Evolutionary conservation across 2,329 filamentous ascomycete genomes (phyloP).

Genomic region (Phialophora chinensis): DNA sequence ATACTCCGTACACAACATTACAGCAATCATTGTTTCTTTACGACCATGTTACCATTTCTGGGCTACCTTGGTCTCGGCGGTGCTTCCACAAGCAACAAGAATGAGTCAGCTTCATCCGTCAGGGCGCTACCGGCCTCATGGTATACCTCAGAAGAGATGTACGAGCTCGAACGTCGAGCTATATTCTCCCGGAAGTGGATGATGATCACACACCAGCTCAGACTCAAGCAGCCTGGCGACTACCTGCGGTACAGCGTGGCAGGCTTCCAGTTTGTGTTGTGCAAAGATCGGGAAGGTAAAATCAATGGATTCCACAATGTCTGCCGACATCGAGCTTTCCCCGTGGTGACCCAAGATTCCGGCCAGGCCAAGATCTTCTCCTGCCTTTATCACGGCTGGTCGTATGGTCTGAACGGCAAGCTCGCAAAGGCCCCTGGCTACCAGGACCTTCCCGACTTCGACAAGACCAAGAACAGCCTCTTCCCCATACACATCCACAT

Average conservation of each 20-base stretch:
- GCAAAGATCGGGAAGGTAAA: slow-evolving; percentile 56
- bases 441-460: slow-evolving; percentile 61
- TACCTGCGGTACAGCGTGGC: slow-evolving; percentile 41
- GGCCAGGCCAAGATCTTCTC: slow-evolving; percentile 53
- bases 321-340: slow-evolving; percentile 65
- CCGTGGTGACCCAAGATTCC: slow-evolving; percentile 51
- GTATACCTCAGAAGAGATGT: slow-evolving; percentile 57
- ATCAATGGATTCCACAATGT: slow-evolving; percentile 69
- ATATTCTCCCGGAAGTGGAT: slow-evolving; percentile 60
- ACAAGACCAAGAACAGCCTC: slow-evolving; percentile 62
- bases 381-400: slow-evolving; percentile 70
- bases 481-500: slow-evolving; percentile 45
- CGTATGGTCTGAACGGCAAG: slow-evolving; percentile 63
- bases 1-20: neutral
- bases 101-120: neutral
- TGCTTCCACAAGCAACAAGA: slow-evolving; percentile 12
- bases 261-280: slow-evolving; percentile 63
- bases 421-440: slow-evolving; percentile 67
- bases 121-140: slow-evolving; percentile 56
- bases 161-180: slow-evolving; percentile 57
- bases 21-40: neutral
- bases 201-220: slow-evolving; percentile 48
- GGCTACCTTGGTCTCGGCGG: slow-evolving; percentile 14
- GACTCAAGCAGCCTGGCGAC: slow-evolving; percentile 58
- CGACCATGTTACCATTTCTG: slow-evolving; percentile 8